Evolutionary conservation across 352 stramenopile genomes (phyloP).

Genomic region (Thalassiosira tumida): DNA sequence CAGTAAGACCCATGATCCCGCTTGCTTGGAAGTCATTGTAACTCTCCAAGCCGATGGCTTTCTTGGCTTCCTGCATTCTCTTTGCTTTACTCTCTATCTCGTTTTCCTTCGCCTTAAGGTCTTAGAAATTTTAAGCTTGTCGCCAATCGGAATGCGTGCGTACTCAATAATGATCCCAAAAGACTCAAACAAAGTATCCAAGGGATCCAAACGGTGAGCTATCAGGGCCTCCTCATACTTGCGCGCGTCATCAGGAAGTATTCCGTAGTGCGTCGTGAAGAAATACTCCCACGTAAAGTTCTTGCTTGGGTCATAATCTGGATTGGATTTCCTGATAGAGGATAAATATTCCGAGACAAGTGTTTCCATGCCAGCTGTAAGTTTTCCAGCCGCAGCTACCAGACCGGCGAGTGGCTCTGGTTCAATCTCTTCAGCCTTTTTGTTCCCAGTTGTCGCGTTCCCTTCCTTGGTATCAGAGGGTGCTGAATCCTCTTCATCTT

Average conservation of each 20-base stretch:
- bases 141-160: conserved; percentile 35
- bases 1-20: conserved; percentile 7
- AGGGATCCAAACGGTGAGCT: conserved; percentile 7
- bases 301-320: too few species aligned
- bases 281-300: conserved; percentile 50
- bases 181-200: conserved; percentile 34
- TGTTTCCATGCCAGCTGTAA: too few species aligned
- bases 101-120: neutral
- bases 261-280: conserved; percentile 21
- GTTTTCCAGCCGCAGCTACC: too few species aligned
- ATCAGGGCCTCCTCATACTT: conserved; percentile 25
- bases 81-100: neutral
- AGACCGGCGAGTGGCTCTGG: too few species aligned
- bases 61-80: conserved; percentile 21
- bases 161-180: conserved; percentile 12
- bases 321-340: too few species aligned
- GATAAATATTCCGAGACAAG: too few species aligned
- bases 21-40: conserved; percentile 4
- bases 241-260: neutral
- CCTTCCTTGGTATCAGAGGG: too few species aligned
- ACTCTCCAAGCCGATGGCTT: conserved; percentile 10
- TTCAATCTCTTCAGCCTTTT: too few species aligned
- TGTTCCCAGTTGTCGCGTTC: too few species aligned
- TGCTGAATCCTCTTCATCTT: too few species aligned
- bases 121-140: conserved; percentile 27